Base-by-base conservation (phyloP, 2,329 filamentous ascomycete genomes). In the Zasmidium citrigriseum region DNA sequence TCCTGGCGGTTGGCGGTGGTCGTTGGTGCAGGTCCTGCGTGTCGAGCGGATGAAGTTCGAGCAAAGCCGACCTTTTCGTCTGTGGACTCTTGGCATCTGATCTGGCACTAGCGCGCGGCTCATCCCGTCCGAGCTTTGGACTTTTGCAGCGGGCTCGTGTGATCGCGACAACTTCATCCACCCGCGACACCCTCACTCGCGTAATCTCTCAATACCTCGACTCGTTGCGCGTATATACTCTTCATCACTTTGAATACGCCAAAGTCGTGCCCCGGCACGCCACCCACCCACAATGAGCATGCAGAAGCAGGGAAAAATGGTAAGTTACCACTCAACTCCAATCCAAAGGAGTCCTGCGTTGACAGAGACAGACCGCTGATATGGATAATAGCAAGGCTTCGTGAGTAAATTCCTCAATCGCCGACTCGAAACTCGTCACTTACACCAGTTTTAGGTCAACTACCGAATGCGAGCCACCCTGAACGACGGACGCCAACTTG, bases 391-490 rank as follows among this genome's bases (percentile, higher is more conserved):
- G 85, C 81, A 84, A 85, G 86, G 86, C 74, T 80, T 86, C 74
- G 85, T 87, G 82, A 79, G 83, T 78, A 59, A 60, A 65, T 57
- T 67, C 64, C 65, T 57, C 46, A 48, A 59, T 49, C 45, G 21
- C 18, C 23, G 21, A 54, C 34, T 9, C 22, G 12, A 4, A 25
- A 20, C 24, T 53, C 22, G 38, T 49, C 54, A 61, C 67, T 68
- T 60, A 70, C 60, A 59, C 11, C 45, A 27, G 22, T 23, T 46
- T 21, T 65, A 98, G 95, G 96, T 99, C 84, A 98, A 99, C 82
- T 98, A 96, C 83, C 91, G 93, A 78, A 98, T 99, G 93, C 89
- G 93, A 75, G 89, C 97, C 65, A 98, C 93, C 57, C 84, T 99
- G 76, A 91, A 91, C 73, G 95, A 99, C 80, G 91, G 91, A 65